Base-by-base conservation (phyloP, 805 yeast genomes). In the Lipomyces lipofer region DNA sequence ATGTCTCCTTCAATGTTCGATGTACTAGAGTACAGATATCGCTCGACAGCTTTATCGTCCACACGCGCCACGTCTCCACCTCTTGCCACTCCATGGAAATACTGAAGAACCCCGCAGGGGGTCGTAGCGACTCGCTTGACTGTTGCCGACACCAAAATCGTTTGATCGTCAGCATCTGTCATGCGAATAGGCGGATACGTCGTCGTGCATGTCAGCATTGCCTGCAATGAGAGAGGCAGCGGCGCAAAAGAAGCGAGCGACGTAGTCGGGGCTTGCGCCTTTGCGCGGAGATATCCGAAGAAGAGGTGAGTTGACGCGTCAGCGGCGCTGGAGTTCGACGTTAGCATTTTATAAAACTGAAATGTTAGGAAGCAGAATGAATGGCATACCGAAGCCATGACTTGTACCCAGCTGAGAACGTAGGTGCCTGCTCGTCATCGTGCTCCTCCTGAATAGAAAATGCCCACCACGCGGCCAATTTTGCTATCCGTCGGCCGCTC, bases 391-490 rank as follows among this genome's bases (percentile, higher is more conserved):
- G 15, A 9, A 22, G 13, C 58, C 58, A 56, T 3, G 42, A n/a
- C 25, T 47, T 40, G 25, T 54, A 51, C n/a, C 40, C 39, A 21
- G 51, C 59, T 12, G 55, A 28, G 22, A 54, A 54, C 1, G 56
- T 43, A 12, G 42, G 43, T n/a, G 5, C 7, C 7, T 30, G n/a
- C 15, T n/a, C 15, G 2, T 32, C 24, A 13, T 29, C 43, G 15
- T n/a, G 68, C 2, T 96, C 96, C 58, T 85, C 84, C 33, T 78
- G 78, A 67, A 65, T 43, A 47, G 82, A 79, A 64, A 90, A 90
- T 0, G 96, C 97, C 96, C 96, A 90, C 22, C 88, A 71, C 6
- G 92, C 91, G 36, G 92, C 85, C 82, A 90, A 78, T 61, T 86
- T 84, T 10, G 94, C 77, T 15, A 90, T 78, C 66, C 88, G 88